phyloP scores from a whole-genome alignment of 2,329 filamentous ascomycete genomes.

The Helicocarpus griseus region DNA sequence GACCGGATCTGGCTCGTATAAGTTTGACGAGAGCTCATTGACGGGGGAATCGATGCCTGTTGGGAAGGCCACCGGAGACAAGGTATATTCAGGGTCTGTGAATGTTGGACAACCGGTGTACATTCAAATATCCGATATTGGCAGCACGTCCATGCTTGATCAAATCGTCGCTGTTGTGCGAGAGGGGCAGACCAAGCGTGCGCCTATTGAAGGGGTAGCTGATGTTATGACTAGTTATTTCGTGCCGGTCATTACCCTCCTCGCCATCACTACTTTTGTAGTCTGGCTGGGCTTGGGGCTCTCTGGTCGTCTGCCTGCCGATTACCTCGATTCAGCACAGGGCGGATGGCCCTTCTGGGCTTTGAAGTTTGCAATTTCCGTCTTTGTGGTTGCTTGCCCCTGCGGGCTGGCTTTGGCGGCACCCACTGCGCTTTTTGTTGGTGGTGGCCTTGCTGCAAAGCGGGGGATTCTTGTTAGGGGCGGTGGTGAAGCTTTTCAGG shows the following conservation, averaged over 20 bases:
- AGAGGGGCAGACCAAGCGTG: slow-evolving; percentile 40
- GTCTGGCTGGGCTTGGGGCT: slow-evolving; percentile 38
- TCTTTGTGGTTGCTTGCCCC: slow-evolving; percentile 79
- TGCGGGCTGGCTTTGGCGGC: slow-evolving; percentile 78
- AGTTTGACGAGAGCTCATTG: slow-evolving; percentile 83
- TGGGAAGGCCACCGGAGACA: slow-evolving; percentile 31
- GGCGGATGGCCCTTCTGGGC: slow-evolving; percentile 44
- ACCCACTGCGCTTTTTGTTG: slow-evolving; percentile 78
- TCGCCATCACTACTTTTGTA: slow-evolving; percentile 38
- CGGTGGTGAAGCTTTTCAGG: slow-evolving; percentile 76
- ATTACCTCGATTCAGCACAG: slow-evolving; percentile 43
- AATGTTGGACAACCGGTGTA: slow-evolving; percentile 38
- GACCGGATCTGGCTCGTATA: slow-evolving; percentile 45
- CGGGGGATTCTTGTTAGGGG: slow-evolving; percentile 75
- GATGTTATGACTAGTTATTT: slow-evolving; percentile 41
- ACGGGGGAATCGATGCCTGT: slow-evolving; percentile 49
- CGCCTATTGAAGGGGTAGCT: slow-evolving; percentile 39
- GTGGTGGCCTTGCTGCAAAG: slow-evolving; percentile 67
- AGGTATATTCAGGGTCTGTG: slow-evolving; percentile 38
- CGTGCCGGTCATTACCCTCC: slow-evolving; percentile 39
- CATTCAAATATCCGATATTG: slow-evolving; percentile 35
- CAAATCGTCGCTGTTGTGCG: slow-evolving; percentile 40
- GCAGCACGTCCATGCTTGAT: slow-evolving; percentile 41
- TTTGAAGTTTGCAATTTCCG: slow-evolving; percentile 62
- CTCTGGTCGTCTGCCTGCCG: slow-evolving; percentile 34